Evolutionary conservation across 2,329 filamentous ascomycete genomes (phyloP), one percentile per base, ranked within the genome.

Genomic region (Botrytis porri): DNA sequence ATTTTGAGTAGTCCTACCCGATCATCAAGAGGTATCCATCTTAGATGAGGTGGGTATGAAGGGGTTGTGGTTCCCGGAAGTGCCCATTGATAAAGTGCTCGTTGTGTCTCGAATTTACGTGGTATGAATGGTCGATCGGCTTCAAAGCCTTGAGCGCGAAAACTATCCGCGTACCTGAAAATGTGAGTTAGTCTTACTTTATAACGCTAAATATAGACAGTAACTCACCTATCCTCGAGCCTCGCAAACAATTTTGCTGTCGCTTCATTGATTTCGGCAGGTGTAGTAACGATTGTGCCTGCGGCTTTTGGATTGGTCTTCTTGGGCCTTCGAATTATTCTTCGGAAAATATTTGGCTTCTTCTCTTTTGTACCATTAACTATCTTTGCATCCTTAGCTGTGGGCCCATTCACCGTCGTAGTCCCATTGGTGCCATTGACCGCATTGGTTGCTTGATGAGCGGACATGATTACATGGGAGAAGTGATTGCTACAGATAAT

Each of bases 1-100:
- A 80, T 78, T 8, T 77, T 73, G 7, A 77, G 73, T 39, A 77
- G 72, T 22, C 75, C 74, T 12, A 75, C 75, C 22, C 74, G 72
- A 39, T 80, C 76, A 51, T 76, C 75, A 12, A 75, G 73, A 20
- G 78, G 78, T 25, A 79, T 78, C 20, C 77, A 73, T 43, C 76
- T 77, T 16, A 81, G 73, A 73, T 79, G 78, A n/a, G 80, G 79
- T 20, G 80, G 80, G 45, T 79, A 81, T 48, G 69, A 35, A 5
- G 67, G 73, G 22, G 39, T 61, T 20, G 71, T 72, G 1, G 41
- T 60, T 20, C 60, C 64, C 3, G 74, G 71, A 43, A 73, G 60
- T 29, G 61, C 59, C 70, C 72, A 73, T 66, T 72, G 66, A 61
- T 72, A 72, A 16, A 72, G 61, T 41, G 61, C 70, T 59, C 48